Base-by-base conservation (phyloP, 176 grass and related monocot genomes). In the Coix lacrymajobi region DNA sequence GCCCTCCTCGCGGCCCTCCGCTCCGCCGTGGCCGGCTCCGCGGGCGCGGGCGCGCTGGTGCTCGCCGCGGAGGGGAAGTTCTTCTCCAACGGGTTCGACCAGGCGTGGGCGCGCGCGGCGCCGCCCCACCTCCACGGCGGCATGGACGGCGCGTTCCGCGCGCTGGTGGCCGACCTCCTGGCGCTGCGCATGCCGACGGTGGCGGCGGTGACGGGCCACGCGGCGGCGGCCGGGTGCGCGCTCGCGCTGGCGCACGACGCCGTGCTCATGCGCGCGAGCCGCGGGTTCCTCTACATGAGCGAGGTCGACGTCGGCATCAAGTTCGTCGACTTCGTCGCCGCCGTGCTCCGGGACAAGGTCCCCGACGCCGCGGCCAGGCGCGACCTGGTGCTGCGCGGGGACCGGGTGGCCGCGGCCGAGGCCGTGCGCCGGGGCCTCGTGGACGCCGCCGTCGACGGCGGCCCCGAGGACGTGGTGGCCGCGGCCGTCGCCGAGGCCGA, bases 231-330 rank as follows among this genome's bases (percentile, higher is more conserved):
- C 14, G 91, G 91, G 12, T 75, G 80, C 71, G 71, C 57, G 43
- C 87, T 93, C 20, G 91, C 69, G 3, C 71, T 93, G 43, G 74
- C 40, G 5, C 92, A 94, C 87, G 92, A 97, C 85, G 76, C 89
- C 80, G 30, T 67, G 33, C 75, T 94, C 19, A 97, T 97, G 95
- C 91, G 95, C 46, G 71, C 11, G 4, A 60, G 84, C 12, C 85
- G 92, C 39, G 92, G 95, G 7, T 77, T 94, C 92, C 81, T 98
- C 52, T 98, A 94, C 92, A 93, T 92, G 92, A 91, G 92, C 79
- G 92, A 98, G 79, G 86, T 94, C 22, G 84, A 97, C 82, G 71
- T 81, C 17, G 90, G 92, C 25, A 16, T 97, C 36, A 85, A 85
- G 74, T 79, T 98, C 73, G 43, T 83, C 10, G 80, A 80, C 36